These are phyloP conservation scores for Tolypocladium guangdongense DNA, from an alignment of 2,329 filamentous ascomycete species.

Conservation along the genomic window DNA sequence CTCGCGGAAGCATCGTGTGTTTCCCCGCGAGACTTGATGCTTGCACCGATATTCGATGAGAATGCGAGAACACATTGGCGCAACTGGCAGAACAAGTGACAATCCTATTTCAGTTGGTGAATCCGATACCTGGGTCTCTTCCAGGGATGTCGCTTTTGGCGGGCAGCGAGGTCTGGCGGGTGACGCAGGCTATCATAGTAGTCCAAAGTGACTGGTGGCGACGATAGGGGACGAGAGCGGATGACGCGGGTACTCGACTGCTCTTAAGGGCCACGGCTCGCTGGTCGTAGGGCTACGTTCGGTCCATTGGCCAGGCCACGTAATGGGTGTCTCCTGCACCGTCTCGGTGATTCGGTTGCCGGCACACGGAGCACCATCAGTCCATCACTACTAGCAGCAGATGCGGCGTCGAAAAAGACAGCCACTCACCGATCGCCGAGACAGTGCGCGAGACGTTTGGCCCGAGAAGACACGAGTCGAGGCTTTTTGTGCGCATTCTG, in stretches of 20 bases:
- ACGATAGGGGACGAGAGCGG: not conserved
- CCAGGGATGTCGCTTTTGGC: not conserved
- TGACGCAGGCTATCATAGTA: not conserved
- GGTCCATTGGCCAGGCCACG: slow-evolving; percentile 7
- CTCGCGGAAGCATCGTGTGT: slow-evolving; percentile 22
- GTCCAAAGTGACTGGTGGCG: not conserved
- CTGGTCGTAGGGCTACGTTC: not conserved
- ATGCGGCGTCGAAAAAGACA: not conserved
- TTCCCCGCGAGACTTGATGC: slow-evolving; percentile 23
- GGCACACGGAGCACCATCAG: not conserved
- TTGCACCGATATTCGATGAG: slow-evolving; percentile 25
- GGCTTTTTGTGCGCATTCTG: not conserved
- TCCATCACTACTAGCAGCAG: not conserved
- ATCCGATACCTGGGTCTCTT: not conserved
- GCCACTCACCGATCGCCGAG: not conserved
- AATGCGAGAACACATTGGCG: slow-evolving; percentile 21
- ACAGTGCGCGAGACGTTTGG: not conserved
- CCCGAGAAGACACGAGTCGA: not conserved
- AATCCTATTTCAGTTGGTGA: not conserved
- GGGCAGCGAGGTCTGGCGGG: not conserved
- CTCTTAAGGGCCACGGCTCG: not conserved
- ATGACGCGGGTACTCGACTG: not conserved
- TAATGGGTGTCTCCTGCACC: slow-evolving; percentile 2
- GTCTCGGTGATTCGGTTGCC: not conserved
- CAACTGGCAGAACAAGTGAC: not conserved